Base-by-base conservation (phyloP, 805 yeast species). In the Danielia reshetovae region DNA sequence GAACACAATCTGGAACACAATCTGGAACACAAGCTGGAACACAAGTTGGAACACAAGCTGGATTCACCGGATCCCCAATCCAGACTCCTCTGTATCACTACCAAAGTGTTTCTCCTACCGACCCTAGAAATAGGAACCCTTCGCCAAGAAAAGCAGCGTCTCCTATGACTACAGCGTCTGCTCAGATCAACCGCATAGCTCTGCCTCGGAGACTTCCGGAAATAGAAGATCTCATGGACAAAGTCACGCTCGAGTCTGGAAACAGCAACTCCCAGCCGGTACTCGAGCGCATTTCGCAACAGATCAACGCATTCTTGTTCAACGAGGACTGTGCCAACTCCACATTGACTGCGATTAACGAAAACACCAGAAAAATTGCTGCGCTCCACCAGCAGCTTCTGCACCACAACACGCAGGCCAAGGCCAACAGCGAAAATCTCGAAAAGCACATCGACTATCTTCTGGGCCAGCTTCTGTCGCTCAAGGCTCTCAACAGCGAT, bases 351-450 rank as follows among this genome's bases (percentile, higher is more conserved):
- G 32, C 18, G 10, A 29, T 43, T 13, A 35, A 35, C 22, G 45
- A 38, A 16, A 33, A 24, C 13, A 10, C 28, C 12, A 16, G 36
- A 45, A 62, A 60, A 25, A 43, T 60, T 6, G 46, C 46, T 13
- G 59, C 59, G 0, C 46, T 67, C 7, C 49, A 54, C 30, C 38
- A 49, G 2, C 72, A 67, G 39, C 48, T 67, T 11, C 42, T 24
- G 16, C 62, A 59, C 34, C 71, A 65, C 38, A 46, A 52, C 35
- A 52, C 43, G 10, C 69, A 61, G 39, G 72, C 72, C 1, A 28
- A 35, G 12, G 67, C 62, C 7, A 67, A 67, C 43, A 49, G 57
- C 12, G 48, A 40, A 5, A 59, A 52, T 21, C 52, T 67, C 16
- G 59, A 48, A 7, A 45, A 42, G 14, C 70, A 65, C 36, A 47